Evolutionary conservation across 2,329 filamentous ascomycete species (phyloP), one percentile per base, ranked within the genome.

Genomic region (Phoma herbarum): DNA sequence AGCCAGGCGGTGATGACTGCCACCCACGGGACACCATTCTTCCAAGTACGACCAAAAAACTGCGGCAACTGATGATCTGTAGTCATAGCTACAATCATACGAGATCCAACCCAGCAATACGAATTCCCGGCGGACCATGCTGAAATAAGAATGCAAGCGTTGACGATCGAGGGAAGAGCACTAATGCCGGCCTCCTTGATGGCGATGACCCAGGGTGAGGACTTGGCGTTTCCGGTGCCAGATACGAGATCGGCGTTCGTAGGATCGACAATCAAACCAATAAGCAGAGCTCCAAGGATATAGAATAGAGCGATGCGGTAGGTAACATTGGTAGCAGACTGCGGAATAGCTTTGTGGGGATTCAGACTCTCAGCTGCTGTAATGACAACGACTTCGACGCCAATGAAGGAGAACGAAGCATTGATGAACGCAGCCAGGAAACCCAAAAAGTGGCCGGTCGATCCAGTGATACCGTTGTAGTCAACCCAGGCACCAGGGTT

Each of bases 21-120:
- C 65, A 87, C 90, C 73, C 89, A 91, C 0, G 91, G 91, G 0
- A 93, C 84, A 65, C 87, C 87, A 12, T 82, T 81, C 68, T 91
- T 87, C 62, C 79, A 81, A 18, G 63, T 67, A 63, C 63, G 61
- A 2, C 61, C 60, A 26, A 73, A 72, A 41, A 72, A 54, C 37
- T 63, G 60, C 1, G 70, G 70, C 2, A 70, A 59, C 23, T 72
- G 60, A 39, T 54, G 64, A 33, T 65, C 68, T 1, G 67, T 60
- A 11, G 69, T 68, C 58, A 73, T 63, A 3, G 65, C 60, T 37
- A 71, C 63, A 5, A 73, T 61, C 12, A 68, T 64, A 0, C 70
- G 67, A 6, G 64, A 68, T 29, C 65, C 64, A 6, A 68, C 62
- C 57, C 67, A 74, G 48, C 71, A 66, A 26, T 65, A 74, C 0